Conservation (phyloP, 495 filamentous ascomycete genomes). For the Thozetella sp. region DNA sequence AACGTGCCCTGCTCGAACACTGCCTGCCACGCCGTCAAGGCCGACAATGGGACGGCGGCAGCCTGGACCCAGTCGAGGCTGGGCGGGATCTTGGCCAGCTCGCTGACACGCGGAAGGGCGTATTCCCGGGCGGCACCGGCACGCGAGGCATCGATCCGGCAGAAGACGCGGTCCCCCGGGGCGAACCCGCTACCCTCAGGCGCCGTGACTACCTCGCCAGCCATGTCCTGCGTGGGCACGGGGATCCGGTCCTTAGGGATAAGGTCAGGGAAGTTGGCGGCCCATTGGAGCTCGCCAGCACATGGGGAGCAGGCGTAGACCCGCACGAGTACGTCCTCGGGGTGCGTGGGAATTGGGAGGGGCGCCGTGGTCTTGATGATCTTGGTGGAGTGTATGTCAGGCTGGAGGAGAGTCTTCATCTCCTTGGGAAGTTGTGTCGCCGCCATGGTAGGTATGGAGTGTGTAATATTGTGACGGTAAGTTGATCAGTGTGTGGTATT, state of each 20-base stretch:
- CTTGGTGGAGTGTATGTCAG: slow-evolving; percentile 15
- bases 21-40: slow-evolving; percentile 63
- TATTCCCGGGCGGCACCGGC: slow-evolving; percentile 63
- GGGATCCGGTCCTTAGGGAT: slow-evolving; percentile 37
- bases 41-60: slow-evolving; percentile 59
- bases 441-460: slow-evolving; percentile 15
- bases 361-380: slow-evolving; percentile 23
- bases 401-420: slow-evolving; percentile 31
- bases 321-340: slow-evolving; percentile 60
- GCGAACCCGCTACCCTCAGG: slow-evolving; percentile 53
- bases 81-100: slow-evolving; percentile 47
- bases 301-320: slow-evolving; percentile 58
- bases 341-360: slow-evolving; percentile 23
- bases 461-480: background rate
- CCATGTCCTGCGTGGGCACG: slow-evolving; percentile 58
- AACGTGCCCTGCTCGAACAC: slow-evolving; percentile 44
- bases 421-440: slow-evolving; percentile 17
- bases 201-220: slow-evolving; percentile 35
- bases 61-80: slow-evolving; percentile 55
- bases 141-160: slow-evolving; percentile 39
- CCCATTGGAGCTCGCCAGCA: slow-evolving; percentile 55
- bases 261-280: slow-evolving; percentile 37
- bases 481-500: background rate
- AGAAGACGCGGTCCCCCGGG: slow-evolving; percentile 62
- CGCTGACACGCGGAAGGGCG: slow-evolving; percentile 28